phyloP scores from a whole-genome alignment of 2,329 filamentous ascomycete genomes.

The Neodidymelliopsis sp. region DNA sequence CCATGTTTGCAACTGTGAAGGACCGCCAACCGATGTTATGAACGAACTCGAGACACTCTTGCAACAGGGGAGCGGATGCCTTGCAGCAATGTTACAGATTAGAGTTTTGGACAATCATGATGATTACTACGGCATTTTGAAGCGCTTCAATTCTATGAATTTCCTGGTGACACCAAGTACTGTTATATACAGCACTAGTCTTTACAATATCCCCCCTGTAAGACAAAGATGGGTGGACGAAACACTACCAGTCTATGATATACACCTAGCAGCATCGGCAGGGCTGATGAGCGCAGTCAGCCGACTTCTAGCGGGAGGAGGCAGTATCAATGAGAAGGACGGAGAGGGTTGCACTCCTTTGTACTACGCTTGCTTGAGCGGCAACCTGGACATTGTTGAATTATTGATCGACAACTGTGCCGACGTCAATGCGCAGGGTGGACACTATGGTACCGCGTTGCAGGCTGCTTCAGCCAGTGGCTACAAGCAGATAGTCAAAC shows the following conservation, averaged over 20 bases:
- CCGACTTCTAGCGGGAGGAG: slow-evolving; percentile 19
- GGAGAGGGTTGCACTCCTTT: slow-evolving; percentile 6
- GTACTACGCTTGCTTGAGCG: not conserved
- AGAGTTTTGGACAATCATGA: slow-evolving; percentile 2
- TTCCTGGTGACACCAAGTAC: slow-evolving; percentile 24
- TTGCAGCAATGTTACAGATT: slow-evolving; percentile 26
- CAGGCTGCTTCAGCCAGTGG: too few relatives aligned
- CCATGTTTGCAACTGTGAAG: slow-evolving; percentile 15
- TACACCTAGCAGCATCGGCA: slow-evolving; percentile 24
- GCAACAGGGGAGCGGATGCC: slow-evolving; percentile 5
- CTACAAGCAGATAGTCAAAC: too few relatives aligned
- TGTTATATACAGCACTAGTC: slow-evolving; percentile 22
- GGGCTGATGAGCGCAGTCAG: slow-evolving; percentile 13
- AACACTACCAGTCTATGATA: slow-evolving; percentile 22
- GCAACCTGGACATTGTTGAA: not conserved
- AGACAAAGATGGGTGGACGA: slow-evolving; percentile 15
- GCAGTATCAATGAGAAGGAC: slow-evolving; percentile 19
- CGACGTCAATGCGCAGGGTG: too few relatives aligned
- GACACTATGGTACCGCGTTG: too few relatives aligned
- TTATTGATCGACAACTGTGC: not conserved
- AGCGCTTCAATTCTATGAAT: slow-evolving; percentile 13
- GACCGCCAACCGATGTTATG: not conserved
- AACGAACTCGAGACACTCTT: slow-evolving; percentile 17
- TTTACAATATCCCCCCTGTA: slow-evolving; percentile 21
- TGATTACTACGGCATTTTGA: not conserved